These are phyloP conservation scores for Russula emetica DNA, from an alignment of 768 basidiomycete species.

Conservation along the genomic window DNA sequence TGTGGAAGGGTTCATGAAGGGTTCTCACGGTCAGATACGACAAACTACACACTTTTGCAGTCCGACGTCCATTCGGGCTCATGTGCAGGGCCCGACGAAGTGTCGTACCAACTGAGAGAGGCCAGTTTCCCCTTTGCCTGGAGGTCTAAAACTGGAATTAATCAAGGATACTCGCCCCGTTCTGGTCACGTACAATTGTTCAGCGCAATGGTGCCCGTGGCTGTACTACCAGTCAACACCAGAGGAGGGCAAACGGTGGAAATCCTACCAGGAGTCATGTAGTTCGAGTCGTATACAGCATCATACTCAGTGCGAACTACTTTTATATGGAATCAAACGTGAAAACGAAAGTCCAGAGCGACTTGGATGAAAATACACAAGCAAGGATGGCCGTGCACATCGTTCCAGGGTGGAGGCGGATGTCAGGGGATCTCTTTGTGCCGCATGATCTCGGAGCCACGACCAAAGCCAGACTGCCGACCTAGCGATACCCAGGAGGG, in stretches of 20 bases:
- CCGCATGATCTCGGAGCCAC: constrained; percentile 7
- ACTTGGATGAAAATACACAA: constrained; percentile 2
- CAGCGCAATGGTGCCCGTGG: constrained; percentile 25
- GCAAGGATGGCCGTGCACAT: constrained; percentile 7
- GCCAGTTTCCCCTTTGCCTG: constrained; percentile 35
- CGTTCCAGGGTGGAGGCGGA: constrained; percentile 16
- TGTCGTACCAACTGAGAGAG: constrained; percentile 43
- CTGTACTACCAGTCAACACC: constrained; percentile 15
- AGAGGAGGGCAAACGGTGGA: background rate
- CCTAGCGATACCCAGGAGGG: constrained; percentile 12
- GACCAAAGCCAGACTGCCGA: constrained; percentile 12
- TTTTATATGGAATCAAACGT: constrained; percentile 16
- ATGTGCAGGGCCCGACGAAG: constrained; percentile 40
- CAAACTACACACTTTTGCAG: constrained; percentile 47
- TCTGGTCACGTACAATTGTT: constrained; percentile 25
- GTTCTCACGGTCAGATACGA: background rate
- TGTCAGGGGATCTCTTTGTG: constrained; percentile 12
- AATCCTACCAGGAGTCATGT: constrained; percentile 22
- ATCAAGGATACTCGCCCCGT: background rate
- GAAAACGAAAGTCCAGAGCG: background rate
- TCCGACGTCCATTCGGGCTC: constrained; percentile 47
- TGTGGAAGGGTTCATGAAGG: constrained; percentile 4
- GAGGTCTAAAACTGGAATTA: constrained; percentile 34
- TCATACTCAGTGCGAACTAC: constrained; percentile 1
- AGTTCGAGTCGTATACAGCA: background rate